Evolutionary conservation across 805 yeast species (phyloP).

Genomic region (Lachancea nothofagi): DNA sequence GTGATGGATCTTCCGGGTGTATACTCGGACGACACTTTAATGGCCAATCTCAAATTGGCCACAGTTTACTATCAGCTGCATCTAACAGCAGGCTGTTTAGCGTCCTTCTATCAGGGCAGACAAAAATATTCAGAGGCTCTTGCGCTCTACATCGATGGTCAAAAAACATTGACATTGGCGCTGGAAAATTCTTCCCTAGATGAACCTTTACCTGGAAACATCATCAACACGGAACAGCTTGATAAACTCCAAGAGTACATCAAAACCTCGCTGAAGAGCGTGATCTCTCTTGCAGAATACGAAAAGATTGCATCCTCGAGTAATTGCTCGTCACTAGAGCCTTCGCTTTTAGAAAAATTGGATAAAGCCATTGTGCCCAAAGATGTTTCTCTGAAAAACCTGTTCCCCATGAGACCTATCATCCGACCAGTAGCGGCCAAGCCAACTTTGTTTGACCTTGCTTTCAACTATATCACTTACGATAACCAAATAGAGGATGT

Average conservation of each 20-base stretch:
- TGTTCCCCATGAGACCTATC: conserved; percentile 33
- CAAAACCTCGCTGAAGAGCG: conserved; percentile 28
- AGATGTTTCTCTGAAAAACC: conserved; percentile 21
- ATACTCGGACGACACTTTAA: conserved; percentile 70
- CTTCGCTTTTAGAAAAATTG: conserved; percentile 40
- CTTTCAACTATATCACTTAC: conserved; percentile 68
- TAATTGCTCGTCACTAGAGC: conserved; percentile 10
- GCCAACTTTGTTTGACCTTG: conserved; percentile 89
- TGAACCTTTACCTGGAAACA: conserved; percentile 19
- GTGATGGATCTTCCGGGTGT: conserved; percentile 87
- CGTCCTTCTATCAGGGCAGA: conserved; percentile 25
- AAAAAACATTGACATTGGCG: conserved; percentile 16
- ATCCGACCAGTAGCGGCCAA: conserved; percentile 65
- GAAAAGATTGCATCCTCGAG: conserved; percentile 16
- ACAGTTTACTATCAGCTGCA: conserved; percentile 20
- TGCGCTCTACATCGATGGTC: conserved; percentile 27
- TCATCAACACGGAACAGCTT: conserved; percentile 38
- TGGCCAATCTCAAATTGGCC: conserved; percentile 28
- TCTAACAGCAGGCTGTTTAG: conserved; percentile 25
- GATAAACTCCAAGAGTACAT: conserved; percentile 45
- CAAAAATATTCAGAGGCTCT: conserved; percentile 28
- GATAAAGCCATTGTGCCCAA: conserved; percentile 18
- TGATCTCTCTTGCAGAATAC: conserved; percentile 34
- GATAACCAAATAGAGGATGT: conserved; percentile 11
- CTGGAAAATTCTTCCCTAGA: conserved; percentile 8